A percentile compares a stretch with the other conserved stretches of the same genome.
Evolutionary conservation across 768 basidiomycete species (phyloP).

Genomic region (Suillus occidentalis): DNA sequence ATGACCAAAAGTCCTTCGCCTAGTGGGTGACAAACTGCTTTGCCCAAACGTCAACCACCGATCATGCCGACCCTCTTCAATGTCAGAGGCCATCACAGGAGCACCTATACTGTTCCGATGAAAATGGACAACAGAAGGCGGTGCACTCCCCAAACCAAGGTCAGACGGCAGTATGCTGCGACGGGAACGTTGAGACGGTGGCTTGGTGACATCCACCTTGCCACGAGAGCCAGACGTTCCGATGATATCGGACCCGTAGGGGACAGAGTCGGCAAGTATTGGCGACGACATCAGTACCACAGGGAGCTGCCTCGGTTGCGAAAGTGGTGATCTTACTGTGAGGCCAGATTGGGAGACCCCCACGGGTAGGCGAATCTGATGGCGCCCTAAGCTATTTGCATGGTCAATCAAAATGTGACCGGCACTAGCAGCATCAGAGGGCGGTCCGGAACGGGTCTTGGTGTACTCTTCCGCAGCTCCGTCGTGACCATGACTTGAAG

Average conservation of each 20-base stretch:
- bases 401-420: constrained; percentile 22
- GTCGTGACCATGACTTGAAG: background rate
- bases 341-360: constrained; percentile 5
- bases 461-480: background rate
- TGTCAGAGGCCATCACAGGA: background rate
- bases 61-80: background rate
- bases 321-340: constrained; percentile 11
- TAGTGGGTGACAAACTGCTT: constrained; percentile 10
- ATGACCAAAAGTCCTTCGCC: constrained; percentile 10
- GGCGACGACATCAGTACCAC: background rate
- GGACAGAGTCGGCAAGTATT: constrained; percentile 10
- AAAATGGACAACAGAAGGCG: background rate
- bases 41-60: constrained; percentile 10
- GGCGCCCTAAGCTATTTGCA: constrained; percentile 18
- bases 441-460: background rate
- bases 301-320: constrained; percentile 8
- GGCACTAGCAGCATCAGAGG: background rate
- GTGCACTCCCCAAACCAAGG: constrained; percentile 3
- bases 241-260: constrained; percentile 33
- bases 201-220: constrained; percentile 2
- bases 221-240: constrained; percentile 5
- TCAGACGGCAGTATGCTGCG: constrained; percentile 3
- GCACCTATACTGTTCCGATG: background rate
- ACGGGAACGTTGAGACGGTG: background rate
- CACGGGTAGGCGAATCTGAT: constrained; percentile 3